phyloP scores from a whole-genome alignment of 1,284 basidiomycete genomes.

The Pterula multifida region DNA sequence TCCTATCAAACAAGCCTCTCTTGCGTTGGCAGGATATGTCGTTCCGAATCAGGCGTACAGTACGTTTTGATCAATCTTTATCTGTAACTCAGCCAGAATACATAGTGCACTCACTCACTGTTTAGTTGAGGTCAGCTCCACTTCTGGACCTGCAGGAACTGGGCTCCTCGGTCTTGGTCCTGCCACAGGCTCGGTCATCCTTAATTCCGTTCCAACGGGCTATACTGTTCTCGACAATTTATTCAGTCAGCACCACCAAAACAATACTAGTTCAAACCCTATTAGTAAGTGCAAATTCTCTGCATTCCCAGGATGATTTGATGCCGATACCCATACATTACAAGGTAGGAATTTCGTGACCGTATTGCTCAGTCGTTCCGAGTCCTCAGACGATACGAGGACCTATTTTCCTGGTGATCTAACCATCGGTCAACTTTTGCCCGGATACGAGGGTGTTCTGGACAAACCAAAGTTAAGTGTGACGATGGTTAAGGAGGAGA shows the following conservation, averaged over 20 bases:
- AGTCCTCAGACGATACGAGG: conserved; percentile 7
- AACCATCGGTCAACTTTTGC: not conserved
- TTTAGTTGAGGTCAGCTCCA: conserved; percentile 24
- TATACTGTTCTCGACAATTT: conserved; percentile 14
- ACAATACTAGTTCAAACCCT: conserved; percentile 14
- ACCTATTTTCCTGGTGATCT: conserved; percentile 5
- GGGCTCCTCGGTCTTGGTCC: conserved; percentile 45
- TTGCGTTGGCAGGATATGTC: conserved; percentile 42
- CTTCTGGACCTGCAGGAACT: conserved; percentile 19
- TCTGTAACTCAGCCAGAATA: not conserved
- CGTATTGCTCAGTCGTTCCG: conserved; percentile 12
- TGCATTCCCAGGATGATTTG: no score
- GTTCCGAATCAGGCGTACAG: conserved; percentile 53
- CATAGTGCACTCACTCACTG: conserved; percentile 1
- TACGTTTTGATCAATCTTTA: no score
- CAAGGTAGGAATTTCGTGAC: no score
- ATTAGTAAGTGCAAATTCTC: no score
- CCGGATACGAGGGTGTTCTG: not conserved
- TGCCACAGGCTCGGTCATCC: conserved; percentile 18
- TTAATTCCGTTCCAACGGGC: conserved; percentile 7
- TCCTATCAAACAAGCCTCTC: conserved; percentile 38
- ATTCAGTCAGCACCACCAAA: conserved; percentile 15
- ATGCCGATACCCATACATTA: no score
- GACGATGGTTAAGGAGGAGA: conserved; percentile 18
- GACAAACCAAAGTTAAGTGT: conserved; percentile 21